phyloP scores from a whole-genome alignment of 2,329 filamentous ascomycete genomes.

The Aspergillus aculeatus region DNA sequence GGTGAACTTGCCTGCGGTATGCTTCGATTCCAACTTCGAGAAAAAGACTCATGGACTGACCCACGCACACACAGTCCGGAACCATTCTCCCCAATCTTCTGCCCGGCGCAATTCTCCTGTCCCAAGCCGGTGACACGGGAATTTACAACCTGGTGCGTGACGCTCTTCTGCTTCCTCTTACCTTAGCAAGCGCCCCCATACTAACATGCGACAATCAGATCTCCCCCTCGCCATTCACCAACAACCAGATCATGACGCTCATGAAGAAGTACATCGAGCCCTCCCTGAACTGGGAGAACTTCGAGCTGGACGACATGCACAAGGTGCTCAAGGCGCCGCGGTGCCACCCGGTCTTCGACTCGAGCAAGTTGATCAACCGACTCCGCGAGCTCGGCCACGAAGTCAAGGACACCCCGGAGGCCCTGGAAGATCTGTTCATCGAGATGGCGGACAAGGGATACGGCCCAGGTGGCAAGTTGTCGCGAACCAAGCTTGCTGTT shows the following conservation, averaged over 20 bases:
- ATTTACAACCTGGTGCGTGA: slow-evolving; percentile 1
- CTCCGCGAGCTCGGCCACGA: no score
- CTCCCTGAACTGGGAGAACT: not conserved
- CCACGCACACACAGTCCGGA: not conserved
- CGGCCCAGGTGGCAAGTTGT: no score
- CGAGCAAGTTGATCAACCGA: no score
- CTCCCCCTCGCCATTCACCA: not conserved
- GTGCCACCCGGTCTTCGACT: not conserved
- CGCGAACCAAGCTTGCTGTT: no score
- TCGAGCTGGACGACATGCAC: not conserved
- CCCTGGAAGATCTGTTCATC: no score
- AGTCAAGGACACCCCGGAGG: no score
- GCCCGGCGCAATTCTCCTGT: not conserved
- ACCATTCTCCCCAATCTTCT: slow-evolving; percentile 1
- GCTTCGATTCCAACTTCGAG: not conserved
- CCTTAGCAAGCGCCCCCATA: no score
- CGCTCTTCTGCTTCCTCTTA: not conserved
- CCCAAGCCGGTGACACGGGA: not conserved
- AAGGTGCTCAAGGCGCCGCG: slow-evolving; percentile 1
- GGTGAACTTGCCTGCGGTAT: slow-evolving; percentile 5
- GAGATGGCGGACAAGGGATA: no score
- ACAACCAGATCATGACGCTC: slow-evolving; percentile 1
- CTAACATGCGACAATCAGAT: not conserved
- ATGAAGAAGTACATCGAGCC: slow-evolving; percentile 1
- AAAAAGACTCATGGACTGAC: not conserved